These are phyloP conservation scores for Bremia lactucae DNA, from an alignment of 352 stramenopile species.

Conservation along the genomic window DNA sequence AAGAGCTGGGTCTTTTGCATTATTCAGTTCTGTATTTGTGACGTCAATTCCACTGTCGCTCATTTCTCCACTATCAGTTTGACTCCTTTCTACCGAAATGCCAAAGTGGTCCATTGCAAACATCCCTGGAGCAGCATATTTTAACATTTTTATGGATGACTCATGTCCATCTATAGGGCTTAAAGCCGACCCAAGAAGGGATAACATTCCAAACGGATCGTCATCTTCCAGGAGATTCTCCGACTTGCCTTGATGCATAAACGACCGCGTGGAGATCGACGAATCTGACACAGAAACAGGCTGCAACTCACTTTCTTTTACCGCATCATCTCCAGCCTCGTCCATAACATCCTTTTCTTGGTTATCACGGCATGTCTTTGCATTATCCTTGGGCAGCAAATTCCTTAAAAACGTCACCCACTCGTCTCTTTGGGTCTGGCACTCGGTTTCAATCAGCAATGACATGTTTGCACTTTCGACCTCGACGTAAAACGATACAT, in stretches of 20 bases:
- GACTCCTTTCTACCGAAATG: slow-evolving; percentile 12
- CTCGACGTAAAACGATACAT: slow-evolving; percentile 39
- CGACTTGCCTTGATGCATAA: slow-evolving; percentile 30
- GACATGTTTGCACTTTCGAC: slow-evolving; percentile 11
- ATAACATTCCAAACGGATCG: slow-evolving; percentile 37
- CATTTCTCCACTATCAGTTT: slow-evolving; percentile 20
- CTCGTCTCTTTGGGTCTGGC: slow-evolving; percentile 18
- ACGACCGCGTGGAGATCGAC: slow-evolving; percentile 18
- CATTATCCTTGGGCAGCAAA: slow-evolving; percentile 5
- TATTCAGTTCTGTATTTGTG: slow-evolving; percentile 10
- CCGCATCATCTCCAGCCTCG: slow-evolving; percentile 9
- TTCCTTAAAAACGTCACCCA: slow-evolving; percentile 20
- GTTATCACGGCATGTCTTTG: background rate
- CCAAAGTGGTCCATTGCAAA: slow-evolving; percentile 46
- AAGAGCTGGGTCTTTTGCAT: slow-evolving; percentile 11
- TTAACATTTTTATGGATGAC: background rate
- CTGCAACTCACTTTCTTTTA: slow-evolving; percentile 15
- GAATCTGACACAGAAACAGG: slow-evolving; percentile 8
- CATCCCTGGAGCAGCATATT: slow-evolving; percentile 21
- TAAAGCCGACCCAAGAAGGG: slow-evolving; percentile 36
- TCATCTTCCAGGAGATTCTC: slow-evolving; percentile 27
- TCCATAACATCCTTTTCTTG: slow-evolving; percentile 3
- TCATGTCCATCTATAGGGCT: slow-evolving; percentile 6
- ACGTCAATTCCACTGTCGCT: slow-evolving; percentile 10
- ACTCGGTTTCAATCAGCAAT: slow-evolving; percentile 21